phyloP scores from a whole-genome alignment of 495 filamentous ascomycete genomes.

The Hypoxylon perforatum region DNA sequence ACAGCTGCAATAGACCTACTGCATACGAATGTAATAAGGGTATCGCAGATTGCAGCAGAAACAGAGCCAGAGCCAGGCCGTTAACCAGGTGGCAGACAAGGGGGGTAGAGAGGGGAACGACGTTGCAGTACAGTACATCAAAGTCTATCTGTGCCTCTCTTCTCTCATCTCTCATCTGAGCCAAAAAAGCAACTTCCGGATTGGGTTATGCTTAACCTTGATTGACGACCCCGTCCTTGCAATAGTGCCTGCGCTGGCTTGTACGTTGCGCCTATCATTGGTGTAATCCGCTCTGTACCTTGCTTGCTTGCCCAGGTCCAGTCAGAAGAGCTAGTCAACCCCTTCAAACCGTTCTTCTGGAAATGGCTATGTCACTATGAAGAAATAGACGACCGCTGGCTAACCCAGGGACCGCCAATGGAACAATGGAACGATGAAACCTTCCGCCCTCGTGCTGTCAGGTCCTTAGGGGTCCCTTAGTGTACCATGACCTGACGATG shows the following conservation, averaged over 20 bases:
- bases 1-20: slow-evolving; percentile 18
- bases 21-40: slow-evolving; percentile 6
- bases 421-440: slow-evolving; percentile 31
- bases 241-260: slow-evolving; percentile 20
- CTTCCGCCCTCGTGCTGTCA: slow-evolving; percentile 4
- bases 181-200: slow-evolving; percentile 26
- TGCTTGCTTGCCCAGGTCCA: slow-evolving; percentile 15
- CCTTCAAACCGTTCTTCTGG: slow-evolving; percentile 29
- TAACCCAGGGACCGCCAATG: background rate
- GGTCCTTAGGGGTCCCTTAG: background rate
- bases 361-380: slow-evolving; percentile 22
- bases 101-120: slow-evolving; percentile 8
- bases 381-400: slow-evolving; percentile 6
- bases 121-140: slow-evolving; percentile 35
- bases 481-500: background rate
- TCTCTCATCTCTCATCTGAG: too few species aligned
- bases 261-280: slow-evolving; percentile 1
- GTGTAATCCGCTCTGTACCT: slow-evolving; percentile 13
- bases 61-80: slow-evolving; percentile 19
- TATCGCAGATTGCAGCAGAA: background rate
- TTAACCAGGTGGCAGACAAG: slow-evolving; percentile 31
- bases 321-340: slow-evolving; percentile 11
- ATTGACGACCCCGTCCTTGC: slow-evolving; percentile 17
- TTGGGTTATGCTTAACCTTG: slow-evolving; percentile 24
- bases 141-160: too few species aligned